A percentile compares a stretch with the other conserved stretches of the same genome.
Conservation (phyloP, 2,329 filamentous ascomycete genomes). For the Trichoderma sp. region DNA sequence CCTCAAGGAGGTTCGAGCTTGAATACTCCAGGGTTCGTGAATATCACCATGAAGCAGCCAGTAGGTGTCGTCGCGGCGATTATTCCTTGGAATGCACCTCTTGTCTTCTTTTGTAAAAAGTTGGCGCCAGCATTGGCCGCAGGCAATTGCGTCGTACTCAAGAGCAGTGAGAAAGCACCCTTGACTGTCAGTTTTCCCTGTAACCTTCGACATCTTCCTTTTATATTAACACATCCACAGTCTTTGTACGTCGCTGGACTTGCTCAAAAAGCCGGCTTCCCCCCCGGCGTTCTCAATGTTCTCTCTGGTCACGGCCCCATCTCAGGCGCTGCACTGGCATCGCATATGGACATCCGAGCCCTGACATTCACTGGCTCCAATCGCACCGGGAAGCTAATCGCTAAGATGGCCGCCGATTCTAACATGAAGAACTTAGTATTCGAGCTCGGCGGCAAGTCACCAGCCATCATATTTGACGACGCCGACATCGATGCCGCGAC, state of each 20-base stretch:
- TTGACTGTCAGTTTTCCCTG: slow-evolving; percentile 41
- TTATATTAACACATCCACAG: not conserved
- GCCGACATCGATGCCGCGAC: slow-evolving; percentile 47
- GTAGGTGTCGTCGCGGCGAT: slow-evolving; percentile 65
- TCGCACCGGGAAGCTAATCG: slow-evolving; percentile 62
- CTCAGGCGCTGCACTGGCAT: slow-evolving; percentile 60
- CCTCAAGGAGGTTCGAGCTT: not conserved
- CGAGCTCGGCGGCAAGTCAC: slow-evolving; percentile 57
- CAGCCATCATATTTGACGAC: slow-evolving; percentile 56
- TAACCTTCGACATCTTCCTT: not conserved
- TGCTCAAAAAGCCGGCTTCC: slow-evolving; percentile 66
- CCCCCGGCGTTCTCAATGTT: slow-evolving; percentile 70
- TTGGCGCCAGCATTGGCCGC: slow-evolving; percentile 62
- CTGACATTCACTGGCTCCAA: slow-evolving; percentile 70
- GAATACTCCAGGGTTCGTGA: not conserved
- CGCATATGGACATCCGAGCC: slow-evolving; percentile 63
- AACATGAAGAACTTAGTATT: slow-evolving; percentile 58
- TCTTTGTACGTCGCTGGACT: slow-evolving; percentile 57
- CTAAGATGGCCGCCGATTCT: slow-evolving; percentile 58
- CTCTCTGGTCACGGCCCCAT: slow-evolving; percentile 62
- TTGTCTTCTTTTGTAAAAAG: slow-evolving; percentile 49
- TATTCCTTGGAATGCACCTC: slow-evolving; percentile 64
- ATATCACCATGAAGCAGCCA: slow-evolving; percentile 53
- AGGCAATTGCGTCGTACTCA: slow-evolving; percentile 57
- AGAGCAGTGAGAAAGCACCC: slow-evolving; percentile 59